A percentile compares a stretch with the other conserved stretches of the same genome.
phyloP scores from a whole-genome alignment of 2,329 filamentous ascomycete genomes.

The Pyricularia pennisetigena region DNA sequence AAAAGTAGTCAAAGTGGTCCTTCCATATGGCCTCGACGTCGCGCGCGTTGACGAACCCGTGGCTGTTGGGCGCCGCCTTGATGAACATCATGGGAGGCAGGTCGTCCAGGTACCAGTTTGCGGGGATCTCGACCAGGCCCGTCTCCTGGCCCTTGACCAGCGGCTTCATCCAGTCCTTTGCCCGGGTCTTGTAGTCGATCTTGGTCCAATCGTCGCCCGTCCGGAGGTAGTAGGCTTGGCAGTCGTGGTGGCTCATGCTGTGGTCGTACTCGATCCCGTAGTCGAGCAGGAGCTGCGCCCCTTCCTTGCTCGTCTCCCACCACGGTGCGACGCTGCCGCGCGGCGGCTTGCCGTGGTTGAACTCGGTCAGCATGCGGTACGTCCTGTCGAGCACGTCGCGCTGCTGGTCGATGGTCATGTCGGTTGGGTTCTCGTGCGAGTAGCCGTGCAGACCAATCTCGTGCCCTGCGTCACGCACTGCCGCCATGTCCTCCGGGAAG shows the following conservation, averaged over 20 bases:
- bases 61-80: slow-evolving; percentile 53
- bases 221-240: slow-evolving; percentile 52
- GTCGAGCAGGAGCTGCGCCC: slow-evolving; percentile 51
- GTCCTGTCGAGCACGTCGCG: slow-evolving; percentile 66
- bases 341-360: slow-evolving; percentile 52
- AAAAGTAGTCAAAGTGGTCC: slow-evolving; percentile 64
- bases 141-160: slow-evolving; percentile 48
- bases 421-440: slow-evolving; percentile 30
- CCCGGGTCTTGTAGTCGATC: slow-evolving; percentile 54
- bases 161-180: slow-evolving; percentile 58
- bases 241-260: slow-evolving; percentile 56
- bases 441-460: slow-evolving; percentile 36
- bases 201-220: slow-evolving; percentile 58
- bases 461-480: slow-evolving; percentile 34
- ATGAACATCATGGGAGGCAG: slow-evolving; percentile 65
- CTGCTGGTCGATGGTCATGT: slow-evolving; percentile 62
- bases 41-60: slow-evolving; percentile 47
- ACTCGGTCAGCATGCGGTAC: slow-evolving; percentile 59
- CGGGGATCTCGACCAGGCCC: slow-evolving; percentile 57
- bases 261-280: slow-evolving; percentile 66
- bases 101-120: slow-evolving; percentile 55
- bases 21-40: slow-evolving; percentile 54
- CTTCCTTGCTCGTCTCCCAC: slow-evolving; percentile 65
- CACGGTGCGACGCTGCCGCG: slow-evolving; percentile 63
- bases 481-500: slow-evolving; percentile 33